Evolutionary conservation across 306 rosid species (phyloP), one percentile per base, ranked within the genome.

Genomic region (Luffa aegyptiaca): DNA sequence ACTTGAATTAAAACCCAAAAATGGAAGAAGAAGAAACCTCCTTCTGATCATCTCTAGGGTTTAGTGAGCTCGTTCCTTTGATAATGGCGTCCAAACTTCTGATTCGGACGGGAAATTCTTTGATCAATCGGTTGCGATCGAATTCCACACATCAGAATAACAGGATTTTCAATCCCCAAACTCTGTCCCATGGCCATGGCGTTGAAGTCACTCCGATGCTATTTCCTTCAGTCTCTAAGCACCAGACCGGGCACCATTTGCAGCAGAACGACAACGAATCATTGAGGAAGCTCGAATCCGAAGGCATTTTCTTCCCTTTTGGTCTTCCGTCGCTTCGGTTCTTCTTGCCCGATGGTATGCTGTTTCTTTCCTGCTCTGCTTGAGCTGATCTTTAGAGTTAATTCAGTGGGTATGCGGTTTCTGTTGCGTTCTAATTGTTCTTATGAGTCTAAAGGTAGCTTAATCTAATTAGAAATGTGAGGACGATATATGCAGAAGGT

Each of bases 331-430:
- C 87, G 83, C 92, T 95, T 76, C 83, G 83, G 4, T 88, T 92
- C 87, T 92, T 91, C 90, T 87, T 91, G 68, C 98, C 98, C 7
- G 86, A 91, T 14, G 97, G 97, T 95, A 88, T 82, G 78, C 41
- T 45, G 21, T 33, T 80, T 16, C 10, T 33, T 62, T 77, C 65
- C 37, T 21, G 5, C 58, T 72, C 57, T 46, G 56, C 35, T 72
- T 71, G 58, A 10, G 3, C 3, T 70, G 77, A 21, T 44, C 1
- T 70, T 20, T 0, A 20, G 9, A 26, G 58, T 72, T n/a, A 63
- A 33, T 20, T n/a, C 37, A 16, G 35, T 17, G 41, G 16, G 45
- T 36, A 16, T 75, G 48, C 75, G 26, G 53, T 57, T 74, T 81
- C 78, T 8, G 26, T 2, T 45, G 39, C 46, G 63, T 35, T 4